phyloP scores from a whole-genome alignment of 192 early-diverging fungal species.

The Pilaira anomala region DNA sequence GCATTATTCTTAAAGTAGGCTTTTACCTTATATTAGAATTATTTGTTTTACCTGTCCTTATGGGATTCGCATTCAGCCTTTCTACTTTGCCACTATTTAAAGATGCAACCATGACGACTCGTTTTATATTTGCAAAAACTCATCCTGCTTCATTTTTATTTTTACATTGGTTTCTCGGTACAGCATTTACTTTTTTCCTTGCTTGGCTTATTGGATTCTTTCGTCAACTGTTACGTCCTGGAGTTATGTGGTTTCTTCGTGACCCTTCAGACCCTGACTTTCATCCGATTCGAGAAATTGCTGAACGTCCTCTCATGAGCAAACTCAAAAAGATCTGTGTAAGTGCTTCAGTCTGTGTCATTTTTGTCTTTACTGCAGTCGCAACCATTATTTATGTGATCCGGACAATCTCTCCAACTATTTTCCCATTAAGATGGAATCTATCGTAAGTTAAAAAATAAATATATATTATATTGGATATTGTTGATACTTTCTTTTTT shows the following conservation, averaged over 20 bases:
- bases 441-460: slow-evolving; percentile 47
- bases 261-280: slow-evolving; percentile 93
- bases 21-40: slow-evolving; percentile 89
- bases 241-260: slow-evolving; percentile 97
- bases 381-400: slow-evolving; percentile 44
- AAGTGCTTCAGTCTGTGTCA: slow-evolving; percentile 81
- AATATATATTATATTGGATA: not conserved
- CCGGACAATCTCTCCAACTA: slow-evolving; percentile 16
- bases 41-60: slow-evolving; percentile 78
- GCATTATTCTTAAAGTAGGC: slow-evolving; percentile 63
- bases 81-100: slow-evolving; percentile 75
- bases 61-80: slow-evolving; percentile 79
- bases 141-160: slow-evolving; percentile 63
- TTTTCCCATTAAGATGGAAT: slow-evolving; percentile 65
- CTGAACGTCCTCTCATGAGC: slow-evolving; percentile 68
- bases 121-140: slow-evolving; percentile 49
- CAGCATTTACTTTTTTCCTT: slow-evolving; percentile 92
- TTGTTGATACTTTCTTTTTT: not conserved
- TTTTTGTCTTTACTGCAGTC: slow-evolving; percentile 68
- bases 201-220: slow-evolving; percentile 73
- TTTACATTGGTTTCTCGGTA: slow-evolving; percentile 89
- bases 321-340: slow-evolving; percentile 80
- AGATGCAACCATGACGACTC: slow-evolving; percentile 43
- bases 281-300: slow-evolving; percentile 88
- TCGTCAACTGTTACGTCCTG: slow-evolving; percentile 80